Evolutionary conservation across 2,329 filamentous ascomycete genomes (phyloP).

Genomic region (Exutisphaerella laricina): DNA sequence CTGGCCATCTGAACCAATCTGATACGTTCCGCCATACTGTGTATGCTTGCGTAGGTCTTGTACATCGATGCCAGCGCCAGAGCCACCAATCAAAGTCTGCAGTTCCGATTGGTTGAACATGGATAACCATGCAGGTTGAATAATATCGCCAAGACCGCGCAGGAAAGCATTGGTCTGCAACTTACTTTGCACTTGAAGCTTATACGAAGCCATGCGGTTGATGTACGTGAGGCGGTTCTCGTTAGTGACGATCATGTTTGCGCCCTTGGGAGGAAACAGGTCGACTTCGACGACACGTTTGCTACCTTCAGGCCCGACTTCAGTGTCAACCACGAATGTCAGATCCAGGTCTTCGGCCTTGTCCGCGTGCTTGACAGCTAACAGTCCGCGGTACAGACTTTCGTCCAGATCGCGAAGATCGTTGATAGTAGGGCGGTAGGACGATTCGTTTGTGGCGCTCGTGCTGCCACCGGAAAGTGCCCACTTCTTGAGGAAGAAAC

Average conservation of each 20-base stretch:
- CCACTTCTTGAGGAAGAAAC: constrained; percentile 97
- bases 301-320: constrained; percentile 37
- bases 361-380: constrained; percentile 77
- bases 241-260: constrained; percentile 75
- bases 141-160: constrained; percentile 76
- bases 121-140: constrained; percentile 85
- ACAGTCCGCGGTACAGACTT: constrained; percentile 79
- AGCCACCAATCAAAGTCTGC: constrained; percentile 86
- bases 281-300: constrained; percentile 64
- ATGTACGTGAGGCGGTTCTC: constrained; percentile 93
- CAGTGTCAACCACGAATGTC: constrained; percentile 84
- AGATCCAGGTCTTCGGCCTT: constrained; percentile 72
- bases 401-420: constrained; percentile 90
- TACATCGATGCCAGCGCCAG: constrained; percentile 73
- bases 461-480: constrained; percentile 63
- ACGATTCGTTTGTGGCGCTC: constrained; percentile 59
- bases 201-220: constrained; percentile 81
- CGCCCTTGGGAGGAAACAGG: constrained; percentile 64
- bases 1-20: constrained; percentile 76
- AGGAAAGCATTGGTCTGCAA: constrained; percentile 85
- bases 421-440: constrained; percentile 88
- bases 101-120: constrained; percentile 99
- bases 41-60: constrained; percentile 81
- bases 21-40: constrained; percentile 79
- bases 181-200: constrained; percentile 72